These are phyloP conservation scores for Cladophialophora psammophila DNA, from an alignment of 2,329 filamentous ascomycete genomes.

Conservation along the genomic window DNA sequence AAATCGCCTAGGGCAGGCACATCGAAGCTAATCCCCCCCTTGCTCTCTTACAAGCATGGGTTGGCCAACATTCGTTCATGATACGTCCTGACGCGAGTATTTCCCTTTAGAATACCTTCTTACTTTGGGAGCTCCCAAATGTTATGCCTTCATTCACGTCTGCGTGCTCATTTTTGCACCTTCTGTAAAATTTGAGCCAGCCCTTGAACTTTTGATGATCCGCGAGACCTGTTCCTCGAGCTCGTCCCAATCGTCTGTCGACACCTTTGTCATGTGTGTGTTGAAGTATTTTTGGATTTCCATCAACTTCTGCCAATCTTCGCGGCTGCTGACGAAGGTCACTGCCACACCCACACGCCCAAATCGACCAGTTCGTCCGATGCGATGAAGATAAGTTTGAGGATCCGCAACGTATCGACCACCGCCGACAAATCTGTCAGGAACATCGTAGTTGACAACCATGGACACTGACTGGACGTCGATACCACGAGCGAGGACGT, in stretches of 20 bases:
- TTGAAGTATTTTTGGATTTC: conserved; percentile 81
- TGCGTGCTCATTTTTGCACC: conserved; percentile 33
- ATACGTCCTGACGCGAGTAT: background rate
- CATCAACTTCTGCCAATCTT: conserved; percentile 79
- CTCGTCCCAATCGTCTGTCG: conserved; percentile 87
- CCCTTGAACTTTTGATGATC: conserved; percentile 71
- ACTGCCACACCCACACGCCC: conserved; percentile 96
- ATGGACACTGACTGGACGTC: conserved; percentile 92
- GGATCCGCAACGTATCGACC: conserved; percentile 69
- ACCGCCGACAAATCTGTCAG: conserved; percentile 50
- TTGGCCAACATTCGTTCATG: background rate
- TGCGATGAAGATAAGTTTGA: conserved; percentile 97
- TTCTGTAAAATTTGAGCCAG: conserved; percentile 49
- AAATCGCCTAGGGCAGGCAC: background rate
- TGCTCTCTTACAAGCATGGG: background rate
- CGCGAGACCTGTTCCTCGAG: conserved; percentile 83
- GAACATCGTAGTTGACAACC: conserved; percentile 90
- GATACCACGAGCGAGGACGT: conserved; percentile 94
- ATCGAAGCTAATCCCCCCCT: background rate
- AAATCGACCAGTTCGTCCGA: conserved; percentile 95
- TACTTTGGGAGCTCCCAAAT: background rate
- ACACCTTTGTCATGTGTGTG: conserved; percentile 80
- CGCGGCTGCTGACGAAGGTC: conserved; percentile 87
- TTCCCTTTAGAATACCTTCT: background rate
- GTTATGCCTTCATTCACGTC: conserved; percentile 2